A percentile compares a stretch with the other conserved stretches of the same genome.
These are phyloP conservation scores for Trichoderma sp. DNA, from an alignment of 2,329 filamentous ascomycete genomes.

Conservation along the genomic window DNA sequence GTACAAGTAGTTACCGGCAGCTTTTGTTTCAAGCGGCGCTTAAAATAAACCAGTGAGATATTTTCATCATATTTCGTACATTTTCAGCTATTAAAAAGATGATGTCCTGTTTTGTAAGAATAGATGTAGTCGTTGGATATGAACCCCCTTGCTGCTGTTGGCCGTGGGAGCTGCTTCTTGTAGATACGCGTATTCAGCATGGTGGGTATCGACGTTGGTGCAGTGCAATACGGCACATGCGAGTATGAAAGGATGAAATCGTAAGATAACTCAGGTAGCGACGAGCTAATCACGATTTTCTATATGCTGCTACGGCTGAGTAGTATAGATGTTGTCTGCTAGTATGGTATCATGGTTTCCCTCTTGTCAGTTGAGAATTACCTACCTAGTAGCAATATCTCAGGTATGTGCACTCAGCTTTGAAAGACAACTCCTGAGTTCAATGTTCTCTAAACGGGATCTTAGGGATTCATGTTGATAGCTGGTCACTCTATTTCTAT, in stretches of 20 bases:
- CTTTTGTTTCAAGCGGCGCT: not conserved
- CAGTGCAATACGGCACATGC: not conserved
- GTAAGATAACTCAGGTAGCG: not conserved
- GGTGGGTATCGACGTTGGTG: not conserved
- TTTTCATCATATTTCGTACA: not conserved
- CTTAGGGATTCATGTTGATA: too few relatives aligned
- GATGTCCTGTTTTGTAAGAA: not conserved
- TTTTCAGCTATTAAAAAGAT: not conserved
- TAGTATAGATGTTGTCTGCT: not conserved
- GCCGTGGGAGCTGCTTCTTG: not conserved
- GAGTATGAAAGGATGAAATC: not conserved
- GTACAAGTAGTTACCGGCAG: not conserved
- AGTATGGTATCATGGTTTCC: not conserved
- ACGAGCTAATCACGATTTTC: not conserved
- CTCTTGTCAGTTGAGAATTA: not conserved
- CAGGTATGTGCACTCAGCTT: not conserved
- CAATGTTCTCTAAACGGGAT: not conserved
- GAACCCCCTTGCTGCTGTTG: not conserved
- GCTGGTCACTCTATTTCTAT: not conserved
- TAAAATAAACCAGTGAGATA: not conserved
- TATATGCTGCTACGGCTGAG: not conserved
- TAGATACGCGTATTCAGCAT: not conserved
- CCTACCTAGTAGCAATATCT: not conserved
- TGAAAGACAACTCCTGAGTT: not conserved
- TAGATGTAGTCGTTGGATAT: not conserved